phyloP scores from a whole-genome alignment of 306 rosid species.

The Vigna radiata region DNA sequence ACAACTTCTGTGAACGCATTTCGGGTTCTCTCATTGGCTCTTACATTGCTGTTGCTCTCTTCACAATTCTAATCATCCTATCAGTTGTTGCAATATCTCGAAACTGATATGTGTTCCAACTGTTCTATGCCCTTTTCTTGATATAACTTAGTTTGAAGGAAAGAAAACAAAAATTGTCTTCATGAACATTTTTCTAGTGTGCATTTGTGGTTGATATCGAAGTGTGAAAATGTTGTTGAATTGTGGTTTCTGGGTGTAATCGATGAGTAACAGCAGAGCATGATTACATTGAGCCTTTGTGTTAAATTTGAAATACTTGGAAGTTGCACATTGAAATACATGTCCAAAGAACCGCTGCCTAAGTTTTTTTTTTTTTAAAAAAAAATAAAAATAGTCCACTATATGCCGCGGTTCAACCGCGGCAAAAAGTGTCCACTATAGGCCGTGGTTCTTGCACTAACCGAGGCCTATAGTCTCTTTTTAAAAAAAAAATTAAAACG shows the following conservation, averaged over 20 bases:
- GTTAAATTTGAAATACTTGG: slow-evolving; percentile 1
- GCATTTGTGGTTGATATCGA: background rate
- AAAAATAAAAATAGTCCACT: no score
- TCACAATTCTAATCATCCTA: slow-evolving; percentile 52
- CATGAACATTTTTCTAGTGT: slow-evolving; percentile 7
- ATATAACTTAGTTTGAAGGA: background rate
- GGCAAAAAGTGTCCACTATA: no score
- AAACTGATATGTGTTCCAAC: slow-evolving; percentile 36
- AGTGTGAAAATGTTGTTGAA: slow-evolving; percentile 9
- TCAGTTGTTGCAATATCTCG: slow-evolving; percentile 55
- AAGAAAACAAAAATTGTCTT: background rate
- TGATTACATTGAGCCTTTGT: slow-evolving; percentile 11
- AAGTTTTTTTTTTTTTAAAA: no score
- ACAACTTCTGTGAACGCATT: slow-evolving; percentile 56
- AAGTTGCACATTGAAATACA: slow-evolving; percentile 23
- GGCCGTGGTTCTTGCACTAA: no score
- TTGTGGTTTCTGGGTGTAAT: slow-evolving; percentile 3
- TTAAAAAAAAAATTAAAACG: no score
- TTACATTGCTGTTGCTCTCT: slow-evolving; percentile 44
- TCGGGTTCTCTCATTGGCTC: slow-evolving; percentile 68
- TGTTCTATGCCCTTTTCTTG: background rate
- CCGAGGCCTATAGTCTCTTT: no score
- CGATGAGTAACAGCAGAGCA: background rate
- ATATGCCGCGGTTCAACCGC: no score
- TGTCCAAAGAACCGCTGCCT: no score